These are phyloP conservation scores for Exserohilum rostratum DNA, from an alignment of 2,329 filamentous ascomycete genomes.

Conservation along the genomic window DNA sequence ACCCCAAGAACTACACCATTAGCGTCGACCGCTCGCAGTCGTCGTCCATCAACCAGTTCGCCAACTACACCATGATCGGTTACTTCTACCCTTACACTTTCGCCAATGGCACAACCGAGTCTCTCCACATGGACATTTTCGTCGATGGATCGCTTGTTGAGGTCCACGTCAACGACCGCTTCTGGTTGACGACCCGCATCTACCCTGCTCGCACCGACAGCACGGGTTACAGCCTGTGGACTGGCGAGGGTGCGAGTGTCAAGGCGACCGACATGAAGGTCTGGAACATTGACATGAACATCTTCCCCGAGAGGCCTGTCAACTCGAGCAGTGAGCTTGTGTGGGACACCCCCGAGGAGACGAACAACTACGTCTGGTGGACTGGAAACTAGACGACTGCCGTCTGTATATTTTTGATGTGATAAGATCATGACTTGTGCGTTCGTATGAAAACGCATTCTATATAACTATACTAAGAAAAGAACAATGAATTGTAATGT, in stretches of 20 bases:
- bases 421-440: no score
- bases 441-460: no score
- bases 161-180: slow-evolving; percentile 54
- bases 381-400: slow-evolving; percentile 45
- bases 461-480: no score
- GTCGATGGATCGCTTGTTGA: slow-evolving; percentile 57
- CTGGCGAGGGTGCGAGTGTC: slow-evolving; percentile 46
- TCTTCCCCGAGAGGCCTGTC: slow-evolving; percentile 50
- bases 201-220: slow-evolving; percentile 54
- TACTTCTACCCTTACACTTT: slow-evolving; percentile 56
- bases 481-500: no score
- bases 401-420: no score
- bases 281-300: slow-evolving; percentile 50
- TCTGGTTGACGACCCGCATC: slow-evolving; percentile 52
- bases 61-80: slow-evolving; percentile 53
- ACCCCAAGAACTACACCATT: slow-evolving; percentile 55
- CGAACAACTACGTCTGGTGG: slow-evolving; percentile 56
- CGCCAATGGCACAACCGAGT: slow-evolving; percentile 44
- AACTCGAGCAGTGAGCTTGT: slow-evolving; percentile 51
- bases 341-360: slow-evolving; percentile 52
- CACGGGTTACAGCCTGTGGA: slow-evolving; percentile 52
- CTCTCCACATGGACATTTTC: slow-evolving; percentile 53
- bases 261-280: slow-evolving; percentile 45
- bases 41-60: slow-evolving; percentile 51
- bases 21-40: slow-evolving; percentile 54